Percentiles rank a stretch among this genome's conserved stretches.
These are phyloP conservation scores for Durio zibethinus DNA, from an alignment of 345 rosid genomes.

Conservation along the genomic window DNA sequence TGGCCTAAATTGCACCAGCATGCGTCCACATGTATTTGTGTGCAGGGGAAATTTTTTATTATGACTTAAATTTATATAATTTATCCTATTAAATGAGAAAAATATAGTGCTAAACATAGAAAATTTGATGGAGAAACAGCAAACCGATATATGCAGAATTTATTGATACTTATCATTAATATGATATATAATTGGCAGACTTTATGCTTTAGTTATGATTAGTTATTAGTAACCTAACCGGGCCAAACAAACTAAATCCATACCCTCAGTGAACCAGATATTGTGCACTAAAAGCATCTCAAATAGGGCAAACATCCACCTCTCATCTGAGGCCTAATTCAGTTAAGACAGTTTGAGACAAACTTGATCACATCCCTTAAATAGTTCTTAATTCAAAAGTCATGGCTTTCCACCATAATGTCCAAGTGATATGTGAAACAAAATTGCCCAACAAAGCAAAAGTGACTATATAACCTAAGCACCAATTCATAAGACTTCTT, in stretches of 20 bases:
- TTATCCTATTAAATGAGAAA: conserved; percentile 1
- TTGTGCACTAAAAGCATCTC: background rate
- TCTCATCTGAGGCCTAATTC: background rate
- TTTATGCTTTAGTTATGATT: background rate
- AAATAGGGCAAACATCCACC: background rate
- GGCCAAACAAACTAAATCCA: background rate
- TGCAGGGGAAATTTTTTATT: background rate
- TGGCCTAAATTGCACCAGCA: background rate
- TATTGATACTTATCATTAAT: background rate
- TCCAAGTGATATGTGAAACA: background rate
- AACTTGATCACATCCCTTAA: background rate
- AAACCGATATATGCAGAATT: background rate
- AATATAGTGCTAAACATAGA: background rate
- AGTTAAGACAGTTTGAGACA: background rate
- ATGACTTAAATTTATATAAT: background rate
- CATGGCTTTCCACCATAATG: background rate
- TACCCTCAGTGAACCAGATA: background rate
- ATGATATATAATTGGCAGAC: background rate
- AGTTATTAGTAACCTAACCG: background rate
- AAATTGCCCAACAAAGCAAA: background rate
- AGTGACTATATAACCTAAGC: background rate
- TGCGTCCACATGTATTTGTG: background rate
- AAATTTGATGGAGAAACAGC: background rate
- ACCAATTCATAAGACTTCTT: background rate
- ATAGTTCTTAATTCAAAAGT: background rate